Evolutionary conservation across 225 moss, liverwort and hornwort species (phyloP), one percentile per base, ranked within the genome.

Genomic region (Polytrichum commune): DNA sequence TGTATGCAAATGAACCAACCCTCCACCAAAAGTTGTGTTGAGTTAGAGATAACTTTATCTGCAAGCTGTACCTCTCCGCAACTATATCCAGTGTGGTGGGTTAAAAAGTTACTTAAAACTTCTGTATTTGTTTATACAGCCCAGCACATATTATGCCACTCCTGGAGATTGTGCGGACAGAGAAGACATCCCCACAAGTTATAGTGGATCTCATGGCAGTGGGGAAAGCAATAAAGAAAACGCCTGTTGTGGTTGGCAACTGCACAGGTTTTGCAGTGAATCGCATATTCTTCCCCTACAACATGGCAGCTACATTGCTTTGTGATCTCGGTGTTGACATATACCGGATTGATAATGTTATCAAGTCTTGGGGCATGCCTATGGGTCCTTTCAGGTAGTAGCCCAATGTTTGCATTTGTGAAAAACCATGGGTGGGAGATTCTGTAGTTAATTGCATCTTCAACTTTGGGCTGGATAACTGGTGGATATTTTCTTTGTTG

Each of bases 111-210:
- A 4, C 46, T 16, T 46, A 46, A 46, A 46, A 19, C 27, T 27
- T 67, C 18, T 75, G 67, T 28, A 54, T 69, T 74, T 66, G 24
- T 68, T 55, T 73, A 73, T 74, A 68, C 93, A 98, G 98, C 80
- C 98, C 98, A 79, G 98, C 98, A 35, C 98, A 98, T 72, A 82
- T 98, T 38, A 98, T 98, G 98, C 98, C 98, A 62, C 82, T 98
- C 24, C 64, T 98, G 71, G 98, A 98, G 86, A 98, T 98, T 64
- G 95, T 98, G 66, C 90, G 98, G 66, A 93, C 98, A 55, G 90
- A 91, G 38, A 91, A 91, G 82, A 95, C 98, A 27, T 98, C 95
- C 55, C 87, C 93, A 68, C 98, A 98, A 90, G 91, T 69, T 65
- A 84, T 95, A 67, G 91, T 98, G 72, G 98, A 98, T 81, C 89